phyloP scores from a whole-genome alignment of 148 eudicot genomes.

The Nyssa sinensis region DNA sequence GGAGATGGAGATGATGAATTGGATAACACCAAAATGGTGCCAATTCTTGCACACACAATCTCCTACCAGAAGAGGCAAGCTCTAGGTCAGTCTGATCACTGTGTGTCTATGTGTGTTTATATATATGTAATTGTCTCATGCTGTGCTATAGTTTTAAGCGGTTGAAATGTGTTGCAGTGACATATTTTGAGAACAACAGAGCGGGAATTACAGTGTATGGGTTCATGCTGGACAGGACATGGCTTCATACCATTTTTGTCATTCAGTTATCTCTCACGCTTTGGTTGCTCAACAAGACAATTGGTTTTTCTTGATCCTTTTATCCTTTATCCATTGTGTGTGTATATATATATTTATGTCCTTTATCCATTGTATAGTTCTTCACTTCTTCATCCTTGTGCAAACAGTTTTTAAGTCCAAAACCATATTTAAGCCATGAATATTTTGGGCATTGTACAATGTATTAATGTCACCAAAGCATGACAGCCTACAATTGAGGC shows the following conservation, averaged over 20 bases:
- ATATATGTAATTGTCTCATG: neutral
- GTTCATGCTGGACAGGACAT: conserved; percentile 79
- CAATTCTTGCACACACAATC: conserved; percentile 53
- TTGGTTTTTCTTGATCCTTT: conserved; percentile 59
- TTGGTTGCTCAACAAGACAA: conserved; percentile 88
- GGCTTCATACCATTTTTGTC: conserved; percentile 67
- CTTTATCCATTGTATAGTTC: too few relatives aligned
- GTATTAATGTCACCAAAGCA: too few relatives aligned
- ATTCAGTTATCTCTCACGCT: conserved; percentile 70
- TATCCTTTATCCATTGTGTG: neutral
- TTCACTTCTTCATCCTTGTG: too few relatives aligned
- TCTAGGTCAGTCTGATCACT: conserved; percentile 42
- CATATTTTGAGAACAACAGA: conserved; percentile 74
- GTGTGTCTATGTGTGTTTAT: too few relatives aligned
- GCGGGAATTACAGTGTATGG: conserved; percentile 90
- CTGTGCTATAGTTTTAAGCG: neutral
- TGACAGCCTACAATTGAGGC: too few relatives aligned
- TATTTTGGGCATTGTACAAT: too few relatives aligned
- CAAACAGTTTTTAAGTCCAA: too few relatives aligned
- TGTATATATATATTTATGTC: too few relatives aligned
- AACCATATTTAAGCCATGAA: too few relatives aligned
- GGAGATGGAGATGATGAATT: conserved; percentile 74
- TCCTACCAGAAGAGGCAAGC: conserved; percentile 90
- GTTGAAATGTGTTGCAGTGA: conserved; percentile 55
- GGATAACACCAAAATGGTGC: conserved; percentile 73